phyloP scores from a whole-genome alignment of 768 basidiomycete genomes.

The Boletus rubropictus region DNA sequence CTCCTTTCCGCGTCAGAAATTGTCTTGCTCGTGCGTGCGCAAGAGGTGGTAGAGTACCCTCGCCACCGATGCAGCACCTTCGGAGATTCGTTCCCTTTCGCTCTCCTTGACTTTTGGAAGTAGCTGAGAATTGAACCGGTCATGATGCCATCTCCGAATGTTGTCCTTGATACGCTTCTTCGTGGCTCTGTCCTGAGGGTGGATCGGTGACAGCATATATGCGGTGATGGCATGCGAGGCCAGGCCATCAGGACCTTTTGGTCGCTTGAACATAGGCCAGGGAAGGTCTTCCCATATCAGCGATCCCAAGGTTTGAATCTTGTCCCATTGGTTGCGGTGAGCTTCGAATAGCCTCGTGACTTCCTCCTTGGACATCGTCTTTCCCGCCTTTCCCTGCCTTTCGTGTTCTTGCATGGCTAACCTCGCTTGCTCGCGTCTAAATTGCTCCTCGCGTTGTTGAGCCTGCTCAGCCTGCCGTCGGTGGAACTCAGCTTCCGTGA shows the following conservation, averaged over 20 bases:
- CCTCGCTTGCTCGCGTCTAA: constrained; percentile 62
- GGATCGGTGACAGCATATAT: constrained; percentile 55
- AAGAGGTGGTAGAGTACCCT: constrained; percentile 68
- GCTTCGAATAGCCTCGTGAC: constrained; percentile 48
- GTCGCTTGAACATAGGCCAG: constrained; percentile 64
- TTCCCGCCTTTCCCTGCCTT: constrained; percentile 37
- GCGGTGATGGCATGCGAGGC: constrained; percentile 49
- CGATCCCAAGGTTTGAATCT: constrained; percentile 34
- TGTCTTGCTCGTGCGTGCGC: constrained; percentile 40
- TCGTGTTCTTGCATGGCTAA: constrained; percentile 47
- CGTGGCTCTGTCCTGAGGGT: constrained; percentile 45
- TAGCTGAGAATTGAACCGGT: constrained; percentile 70
- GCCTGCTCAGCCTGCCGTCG: constrained; percentile 60
- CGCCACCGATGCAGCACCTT: constrained; percentile 66
- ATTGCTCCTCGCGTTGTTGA: constrained; percentile 61
- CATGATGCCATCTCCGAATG: constrained; percentile 75
- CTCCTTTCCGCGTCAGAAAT: constrained; percentile 32
- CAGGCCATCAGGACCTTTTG: constrained; percentile 55
- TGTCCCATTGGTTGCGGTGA: constrained; percentile 61
- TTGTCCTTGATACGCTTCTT: constrained; percentile 76
- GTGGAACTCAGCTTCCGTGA: constrained; percentile 51
- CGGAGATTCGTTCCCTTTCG: constrained; percentile 61
- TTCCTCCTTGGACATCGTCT: constrained; percentile 52
- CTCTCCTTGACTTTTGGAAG: constrained; percentile 57
- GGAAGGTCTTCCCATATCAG: constrained; percentile 66